Percentiles rank a stretch among this genome's conserved stretches.
These are phyloP conservation scores for Leishmania braziliensis DNA, from an alignment of 208 protist species.

Conservation along the genomic window DNA sequence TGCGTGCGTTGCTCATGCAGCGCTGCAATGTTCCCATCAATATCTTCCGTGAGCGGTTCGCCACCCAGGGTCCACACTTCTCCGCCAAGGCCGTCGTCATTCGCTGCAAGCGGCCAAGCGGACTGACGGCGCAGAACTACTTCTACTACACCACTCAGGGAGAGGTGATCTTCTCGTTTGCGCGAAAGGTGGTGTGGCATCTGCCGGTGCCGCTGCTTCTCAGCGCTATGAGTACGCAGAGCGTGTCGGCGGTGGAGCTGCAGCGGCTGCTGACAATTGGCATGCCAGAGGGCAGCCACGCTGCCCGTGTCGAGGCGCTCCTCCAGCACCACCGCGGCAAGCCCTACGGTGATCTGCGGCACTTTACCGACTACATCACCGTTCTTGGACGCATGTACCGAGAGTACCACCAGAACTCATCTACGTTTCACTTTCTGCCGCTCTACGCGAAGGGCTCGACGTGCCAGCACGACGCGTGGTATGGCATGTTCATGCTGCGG, in stretches of 20 bases:
- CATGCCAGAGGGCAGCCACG: conserved; percentile 54
- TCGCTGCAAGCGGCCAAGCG: conserved; percentile 94
- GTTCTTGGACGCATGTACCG: conserved; percentile 86
- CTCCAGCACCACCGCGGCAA: conserved; percentile 88
- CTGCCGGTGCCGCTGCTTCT: conserved; percentile 82
- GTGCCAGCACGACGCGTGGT: conserved; percentile 91
- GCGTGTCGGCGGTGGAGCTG: conserved; percentile 58
- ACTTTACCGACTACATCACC: conserved; percentile 79
- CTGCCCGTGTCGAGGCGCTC: conserved; percentile 81
- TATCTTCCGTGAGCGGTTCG: conserved; percentile 90
- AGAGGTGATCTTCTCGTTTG: conserved; percentile 88
- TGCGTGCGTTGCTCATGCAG: conserved; percentile 96
- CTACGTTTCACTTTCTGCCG: conserved; percentile 78
- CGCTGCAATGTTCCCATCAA: conserved; percentile 96
- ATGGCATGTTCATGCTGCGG: conserved; percentile 89
- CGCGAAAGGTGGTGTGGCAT: conserved; percentile 86
- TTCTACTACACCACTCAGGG: conserved; percentile 97
- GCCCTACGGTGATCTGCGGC: conserved; percentile 71
- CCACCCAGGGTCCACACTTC: conserved; percentile 93
- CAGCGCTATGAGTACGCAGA: conserved; percentile 61
- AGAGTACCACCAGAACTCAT: conserved; percentile 69
- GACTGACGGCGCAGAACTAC: conserved; percentile 93
- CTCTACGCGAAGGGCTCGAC: conserved; percentile 67
- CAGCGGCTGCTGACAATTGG: conserved; percentile 73
- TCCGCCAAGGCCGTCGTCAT: conserved; percentile 95